These are phyloP conservation scores for Rickenella mellea DNA, from an alignment of 768 basidiomycete genomes.

Conservation along the genomic window DNA sequence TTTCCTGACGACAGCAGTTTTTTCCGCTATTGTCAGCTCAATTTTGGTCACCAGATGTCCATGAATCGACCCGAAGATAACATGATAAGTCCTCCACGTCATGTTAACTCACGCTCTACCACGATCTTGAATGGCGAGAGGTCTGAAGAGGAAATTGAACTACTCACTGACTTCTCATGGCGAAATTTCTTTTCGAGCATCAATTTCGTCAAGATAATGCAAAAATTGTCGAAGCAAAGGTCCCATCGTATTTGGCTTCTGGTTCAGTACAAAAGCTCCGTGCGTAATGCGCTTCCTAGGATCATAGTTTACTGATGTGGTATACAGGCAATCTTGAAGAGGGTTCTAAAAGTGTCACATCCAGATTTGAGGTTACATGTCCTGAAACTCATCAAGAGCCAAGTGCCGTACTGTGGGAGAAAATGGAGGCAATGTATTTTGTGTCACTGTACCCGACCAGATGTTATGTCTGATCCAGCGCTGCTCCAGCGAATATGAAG, in stretches of 20 bases:
- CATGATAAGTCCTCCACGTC: constrained; percentile 50
- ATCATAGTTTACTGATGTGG: constrained; percentile 1
- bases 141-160: constrained; percentile 81
- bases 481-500: constrained; percentile 95
- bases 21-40: constrained; percentile 85
- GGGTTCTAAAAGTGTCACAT: constrained; percentile 88
- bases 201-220: constrained; percentile 97
- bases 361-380: constrained; percentile 91
- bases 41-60: constrained; percentile 55
- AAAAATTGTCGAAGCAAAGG: constrained; percentile 91
- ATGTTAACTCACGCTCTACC: constrained; percentile 45
- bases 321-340: constrained; percentile 82
- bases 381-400: constrained; percentile 95
- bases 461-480: constrained; percentile 5
- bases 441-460: not conserved
- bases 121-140: constrained; percentile 64
- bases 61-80: constrained; percentile 58
- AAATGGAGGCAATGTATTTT: constrained; percentile 90
- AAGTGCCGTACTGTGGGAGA: constrained; percentile 94
- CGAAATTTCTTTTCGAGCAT: constrained; percentile 95
- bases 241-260: constrained; percentile 94
- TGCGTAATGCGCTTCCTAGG: constrained; percentile 26
- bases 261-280: constrained; percentile 96
- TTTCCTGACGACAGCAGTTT: constrained; percentile 46
- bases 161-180: constrained; percentile 94